Conservation (phyloP, 2,329 filamentous ascomycete genomes). For the Aspergillus versicolor region DNA sequence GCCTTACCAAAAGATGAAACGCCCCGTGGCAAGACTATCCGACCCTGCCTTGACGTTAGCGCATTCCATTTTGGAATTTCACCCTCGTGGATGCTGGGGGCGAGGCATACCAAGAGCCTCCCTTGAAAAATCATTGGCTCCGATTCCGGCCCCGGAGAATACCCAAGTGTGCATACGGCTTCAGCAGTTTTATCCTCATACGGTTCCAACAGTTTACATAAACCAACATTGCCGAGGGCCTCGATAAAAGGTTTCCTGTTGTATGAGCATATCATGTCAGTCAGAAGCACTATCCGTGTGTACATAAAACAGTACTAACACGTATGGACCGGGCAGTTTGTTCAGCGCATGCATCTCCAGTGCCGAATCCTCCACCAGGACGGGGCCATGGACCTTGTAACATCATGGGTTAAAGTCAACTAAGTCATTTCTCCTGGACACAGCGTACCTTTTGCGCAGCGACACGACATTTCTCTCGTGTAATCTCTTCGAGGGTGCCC, state of each 20-base stretch:
- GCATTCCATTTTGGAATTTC: not conserved
- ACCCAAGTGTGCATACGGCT: slow-evolving; percentile 87
- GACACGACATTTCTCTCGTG: slow-evolving; percentile 72
- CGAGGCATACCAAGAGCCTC: slow-evolving; percentile 17
- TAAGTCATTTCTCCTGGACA: too few species aligned
- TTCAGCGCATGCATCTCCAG: slow-evolving; percentile 81
- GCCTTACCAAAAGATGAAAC: slow-evolving; percentile 71
- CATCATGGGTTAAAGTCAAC: too few species aligned
- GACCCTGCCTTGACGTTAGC: slow-evolving; percentile 48
- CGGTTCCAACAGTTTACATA: slow-evolving; percentile 77
- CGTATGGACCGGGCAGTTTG: slow-evolving; percentile 82
- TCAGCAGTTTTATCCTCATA: slow-evolving; percentile 84
- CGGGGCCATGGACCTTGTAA: slow-evolving; percentile 70
- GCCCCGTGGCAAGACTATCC: slow-evolving; percentile 74
- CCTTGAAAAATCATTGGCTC: slow-evolving; percentile 83
- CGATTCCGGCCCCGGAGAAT: slow-evolving; percentile 72
- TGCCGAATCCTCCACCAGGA: slow-evolving; percentile 86
- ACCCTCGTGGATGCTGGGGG: not conserved
- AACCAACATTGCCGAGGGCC: slow-evolving; percentile 70
- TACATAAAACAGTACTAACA: slow-evolving; percentile 55
- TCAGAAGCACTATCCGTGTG: not conserved
- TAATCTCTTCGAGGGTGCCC: slow-evolving; percentile 81
- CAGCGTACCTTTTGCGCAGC: slow-evolving; percentile 56
- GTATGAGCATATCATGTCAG: not conserved
- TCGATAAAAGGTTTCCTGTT: slow-evolving; percentile 83